Base-by-base conservation (phyloP, 2,329 filamentous ascomycete genomes). In the Penicillium occitanis region DNA sequence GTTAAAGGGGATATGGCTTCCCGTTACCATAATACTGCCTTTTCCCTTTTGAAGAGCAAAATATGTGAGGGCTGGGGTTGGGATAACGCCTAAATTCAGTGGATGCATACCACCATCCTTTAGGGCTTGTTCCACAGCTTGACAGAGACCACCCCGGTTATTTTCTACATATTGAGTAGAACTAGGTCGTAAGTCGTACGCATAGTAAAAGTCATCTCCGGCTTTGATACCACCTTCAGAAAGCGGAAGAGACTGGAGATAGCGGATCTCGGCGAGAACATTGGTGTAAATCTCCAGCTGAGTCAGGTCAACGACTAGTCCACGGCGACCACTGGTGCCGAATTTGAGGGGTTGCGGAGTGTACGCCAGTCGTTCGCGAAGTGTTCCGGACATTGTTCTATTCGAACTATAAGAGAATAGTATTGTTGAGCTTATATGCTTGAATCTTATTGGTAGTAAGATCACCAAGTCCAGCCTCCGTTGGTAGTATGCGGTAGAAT, bases 231-330 rank as follows among this genome's bases (percentile, higher is more conserved):
- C 74, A 42, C 74, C 74, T 55, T 75, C 67, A 3, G 70, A 67
- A 2, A 62, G 62, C 2, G 69, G 61, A 19, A 76, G 69, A 2
- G 71, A 71, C 58, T 73, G 71, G n/a, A 76, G 71, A 58, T 76
- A 76, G 10, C 68, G 69, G 58, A 76, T 70, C 67, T 76, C 74
- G 30, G 73, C 74, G 57, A 69, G 59, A n/a, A 76, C 74, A 50
- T 76, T 76, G 35, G 69, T 76, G 65, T 76, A 76, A 61, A 76
- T 75, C 63, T 76, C 75, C 11, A 76, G 69, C 63, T 76, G 74
- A 25, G 74, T 76, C 66, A 76, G 67, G 68, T 76, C 67, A 48
- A 76, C 61, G 55, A 76, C 73, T 63, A 71, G 58, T 59, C 73
- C 73, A 44, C 74, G 73, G 35, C 74, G 75, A 68, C 75, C 75